Conservation (phyloP, 2,329 filamentous ascomycete species). For the Hypoxylon sp. region DNA sequence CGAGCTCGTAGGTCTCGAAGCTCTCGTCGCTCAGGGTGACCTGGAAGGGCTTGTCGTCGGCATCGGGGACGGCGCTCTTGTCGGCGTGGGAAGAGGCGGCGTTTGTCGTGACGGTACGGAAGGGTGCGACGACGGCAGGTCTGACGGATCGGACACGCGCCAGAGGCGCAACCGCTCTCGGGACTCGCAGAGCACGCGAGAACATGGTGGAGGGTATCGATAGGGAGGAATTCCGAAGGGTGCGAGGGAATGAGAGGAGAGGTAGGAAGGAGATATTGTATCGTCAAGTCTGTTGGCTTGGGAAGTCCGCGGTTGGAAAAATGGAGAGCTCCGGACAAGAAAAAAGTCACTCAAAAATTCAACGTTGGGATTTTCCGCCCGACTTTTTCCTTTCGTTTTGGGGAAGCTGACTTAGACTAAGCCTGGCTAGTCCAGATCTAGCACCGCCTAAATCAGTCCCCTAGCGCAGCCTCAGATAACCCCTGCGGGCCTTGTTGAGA, state of each 20-base stretch:
- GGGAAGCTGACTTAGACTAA: slow-evolving; percentile 29
- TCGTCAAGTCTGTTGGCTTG: slow-evolving; percentile 20
- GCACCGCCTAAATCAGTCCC: slow-evolving; percentile 21
- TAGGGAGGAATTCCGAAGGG: neutral
- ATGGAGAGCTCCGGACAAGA: slow-evolving; percentile 36
- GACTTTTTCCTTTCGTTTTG: slow-evolving; percentile 38
- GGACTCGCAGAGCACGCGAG: slow-evolving; percentile 71
- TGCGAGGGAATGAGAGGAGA: slow-evolving; percentile 4
- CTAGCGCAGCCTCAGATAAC: slow-evolving; percentile 21
- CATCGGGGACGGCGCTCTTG: slow-evolving; percentile 67
- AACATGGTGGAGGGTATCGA: slow-evolving; percentile 63
- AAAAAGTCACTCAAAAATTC: slow-evolving; percentile 37
- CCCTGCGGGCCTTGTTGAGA: slow-evolving; percentile 30
- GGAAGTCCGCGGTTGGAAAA: slow-evolving; percentile 28
- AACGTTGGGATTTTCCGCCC: slow-evolving; percentile 41
- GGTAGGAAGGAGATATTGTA: neutral
- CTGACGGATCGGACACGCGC: slow-evolving; percentile 54
- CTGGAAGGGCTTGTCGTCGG: slow-evolving; percentile 88
- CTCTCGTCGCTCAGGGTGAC: slow-evolving; percentile 96
- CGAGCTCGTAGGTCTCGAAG: slow-evolving; percentile 99
- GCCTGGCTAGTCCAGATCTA: slow-evolving; percentile 16
- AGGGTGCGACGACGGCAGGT: slow-evolving; percentile 56
- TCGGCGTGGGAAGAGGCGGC: slow-evolving; percentile 91
- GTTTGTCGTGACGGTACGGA: slow-evolving; percentile 90
- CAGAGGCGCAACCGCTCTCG: slow-evolving; percentile 66